A percentile compares a stretch with the other conserved stretches of the same genome.
phyloP scores from a whole-genome alignment of 2,329 filamentous ascomycete genomes.

The Xylaria sp. region DNA sequence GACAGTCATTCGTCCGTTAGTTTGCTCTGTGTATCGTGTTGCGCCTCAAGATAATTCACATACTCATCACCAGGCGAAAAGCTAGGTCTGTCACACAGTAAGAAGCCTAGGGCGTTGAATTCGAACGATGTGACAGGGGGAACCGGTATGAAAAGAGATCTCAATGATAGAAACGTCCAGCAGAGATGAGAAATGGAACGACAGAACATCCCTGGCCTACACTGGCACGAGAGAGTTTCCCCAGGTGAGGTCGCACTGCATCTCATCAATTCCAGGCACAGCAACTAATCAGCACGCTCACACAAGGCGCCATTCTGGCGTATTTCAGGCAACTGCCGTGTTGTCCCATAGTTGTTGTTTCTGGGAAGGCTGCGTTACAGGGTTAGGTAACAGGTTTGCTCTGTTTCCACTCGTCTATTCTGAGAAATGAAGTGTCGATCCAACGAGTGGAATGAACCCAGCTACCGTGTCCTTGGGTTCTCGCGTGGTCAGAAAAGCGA shows the following conservation, averaged over 20 bases:
- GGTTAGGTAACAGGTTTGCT: background rate
- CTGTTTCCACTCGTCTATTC: background rate
- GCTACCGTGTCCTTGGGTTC: background rate
- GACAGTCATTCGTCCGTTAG: background rate
- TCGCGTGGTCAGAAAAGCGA: background rate
- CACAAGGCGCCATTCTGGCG: background rate
- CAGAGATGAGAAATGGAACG: background rate
- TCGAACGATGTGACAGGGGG: background rate
- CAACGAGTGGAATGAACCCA: background rate
- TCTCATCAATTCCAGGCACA: background rate
- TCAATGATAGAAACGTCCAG: background rate
- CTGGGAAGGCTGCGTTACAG: no score
- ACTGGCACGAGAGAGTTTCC: background rate
- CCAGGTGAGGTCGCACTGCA: background rate
- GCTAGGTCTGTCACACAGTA: background rate
- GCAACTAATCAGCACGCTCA: background rate
- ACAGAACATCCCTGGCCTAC: background rate
- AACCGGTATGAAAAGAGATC: background rate
- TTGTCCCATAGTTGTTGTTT: no score
- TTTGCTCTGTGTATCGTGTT: constrained; percentile 1
- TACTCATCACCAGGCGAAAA: background rate
- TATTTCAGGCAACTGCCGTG: background rate
- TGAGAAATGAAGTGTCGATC: background rate
- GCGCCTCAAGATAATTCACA: background rate
- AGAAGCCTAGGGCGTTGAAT: background rate